Conservation (phyloP, 2,329 filamentous ascomycete species). For the Nothophoma quercina region DNA sequence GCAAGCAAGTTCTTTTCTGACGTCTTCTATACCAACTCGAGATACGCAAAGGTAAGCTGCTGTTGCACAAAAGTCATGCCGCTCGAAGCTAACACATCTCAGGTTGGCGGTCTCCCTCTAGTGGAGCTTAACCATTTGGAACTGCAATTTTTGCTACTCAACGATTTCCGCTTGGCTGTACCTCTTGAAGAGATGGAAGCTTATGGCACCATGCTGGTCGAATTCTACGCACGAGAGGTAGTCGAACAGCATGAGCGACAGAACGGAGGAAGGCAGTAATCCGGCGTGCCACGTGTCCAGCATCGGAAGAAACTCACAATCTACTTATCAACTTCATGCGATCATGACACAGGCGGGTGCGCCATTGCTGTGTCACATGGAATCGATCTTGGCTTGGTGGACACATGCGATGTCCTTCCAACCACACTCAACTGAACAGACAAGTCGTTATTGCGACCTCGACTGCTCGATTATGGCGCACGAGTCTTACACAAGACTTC, state of each 20-base stretch:
- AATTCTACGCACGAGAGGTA: slow-evolving; percentile 94
- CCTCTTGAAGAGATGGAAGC: slow-evolving; percentile 95
- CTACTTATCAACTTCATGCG: not conserved
- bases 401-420: not conserved
- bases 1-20: slow-evolving; percentile 99
- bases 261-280: slow-evolving; percentile 18
- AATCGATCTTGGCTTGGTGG: not conserved
- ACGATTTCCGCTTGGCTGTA: slow-evolving; percentile 93
- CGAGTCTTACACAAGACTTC: slow-evolving; percentile 15
- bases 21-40: slow-evolving; percentile 98
- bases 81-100: slow-evolving; percentile 21
- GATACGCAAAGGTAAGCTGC: slow-evolving; percentile 90
- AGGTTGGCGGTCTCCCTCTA: slow-evolving; percentile 94
- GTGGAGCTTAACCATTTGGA: slow-evolving; percentile 95
- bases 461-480: not conserved
- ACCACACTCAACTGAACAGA: not conserved
- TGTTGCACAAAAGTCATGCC: not conserved
- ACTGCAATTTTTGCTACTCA: slow-evolving; percentile 91
- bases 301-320: not conserved
- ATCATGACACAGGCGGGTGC: not conserved
- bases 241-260: slow-evolving; percentile 65
- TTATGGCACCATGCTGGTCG: slow-evolving; percentile 97
- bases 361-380: not conserved
- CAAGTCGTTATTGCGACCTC: not conserved
- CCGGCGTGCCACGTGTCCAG: not conserved